phyloP scores from a whole-genome alignment of 768 basidiomycete species.

The Podaxis sp. region DNA sequence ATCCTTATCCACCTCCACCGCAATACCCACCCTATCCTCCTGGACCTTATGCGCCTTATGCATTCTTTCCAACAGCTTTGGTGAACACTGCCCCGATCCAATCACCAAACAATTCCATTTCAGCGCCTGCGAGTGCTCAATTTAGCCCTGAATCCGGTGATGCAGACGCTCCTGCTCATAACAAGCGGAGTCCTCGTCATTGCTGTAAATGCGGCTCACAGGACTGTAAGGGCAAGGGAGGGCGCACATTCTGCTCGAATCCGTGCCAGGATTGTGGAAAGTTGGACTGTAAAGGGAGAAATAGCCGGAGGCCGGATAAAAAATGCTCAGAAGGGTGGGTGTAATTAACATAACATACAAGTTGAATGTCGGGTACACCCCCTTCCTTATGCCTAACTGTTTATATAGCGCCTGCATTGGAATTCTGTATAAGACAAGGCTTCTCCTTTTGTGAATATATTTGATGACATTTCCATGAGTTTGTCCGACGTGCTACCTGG shows the following conservation, averaged over 20 bases:
- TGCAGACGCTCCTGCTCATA: constrained; percentile 11
- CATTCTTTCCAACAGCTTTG: constrained; percentile 13
- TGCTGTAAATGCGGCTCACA: constrained; percentile 82
- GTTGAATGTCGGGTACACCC: neutral
- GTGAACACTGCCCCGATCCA: neutral
- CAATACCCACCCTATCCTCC: constrained; percentile 23
- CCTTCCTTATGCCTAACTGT: neutral
- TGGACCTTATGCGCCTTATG: constrained; percentile 22
- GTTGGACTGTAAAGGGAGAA: constrained; percentile 73
- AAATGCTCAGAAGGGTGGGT: constrained; percentile 59
- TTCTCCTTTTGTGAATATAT: too few relatives aligned
- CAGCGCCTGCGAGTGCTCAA: constrained; percentile 7
- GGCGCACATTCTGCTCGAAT: constrained; percentile 68
- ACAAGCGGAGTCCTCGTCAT: constrained; percentile 67
- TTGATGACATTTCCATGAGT: too few relatives aligned
- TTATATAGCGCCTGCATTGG: neutral
- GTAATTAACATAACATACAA: constrained; percentile 16
- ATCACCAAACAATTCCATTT: constrained; percentile 17
- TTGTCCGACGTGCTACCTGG: too few relatives aligned
- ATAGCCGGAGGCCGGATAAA: constrained; percentile 75
- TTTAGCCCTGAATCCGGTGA: constrained; percentile 10
- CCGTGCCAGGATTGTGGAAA: constrained; percentile 84
- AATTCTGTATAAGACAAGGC: too few relatives aligned
- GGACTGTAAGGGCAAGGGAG: constrained; percentile 83
- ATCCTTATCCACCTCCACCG: constrained; percentile 15